Evolutionary conservation across 2,329 filamentous ascomycete genomes (phyloP).

Genomic region (Sarocladium kiliense): DNA sequence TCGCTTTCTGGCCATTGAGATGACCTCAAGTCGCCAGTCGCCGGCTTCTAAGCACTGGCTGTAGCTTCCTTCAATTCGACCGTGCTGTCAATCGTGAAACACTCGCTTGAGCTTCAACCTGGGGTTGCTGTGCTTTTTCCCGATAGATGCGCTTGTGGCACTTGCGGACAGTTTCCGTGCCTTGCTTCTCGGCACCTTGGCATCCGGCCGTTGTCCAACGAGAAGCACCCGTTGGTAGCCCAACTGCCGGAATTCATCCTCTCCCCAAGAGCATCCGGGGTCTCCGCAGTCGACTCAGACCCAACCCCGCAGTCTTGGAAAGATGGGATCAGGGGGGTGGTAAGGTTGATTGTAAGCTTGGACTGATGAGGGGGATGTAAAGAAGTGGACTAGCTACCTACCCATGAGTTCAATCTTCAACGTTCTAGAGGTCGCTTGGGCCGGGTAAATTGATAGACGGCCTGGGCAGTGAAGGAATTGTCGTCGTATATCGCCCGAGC

Average conservation of each 20-base stretch:
- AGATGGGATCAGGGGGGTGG: background rate
- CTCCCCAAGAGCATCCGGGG: background rate
- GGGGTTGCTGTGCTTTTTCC: too few species aligned
- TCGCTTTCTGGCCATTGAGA: too few species aligned
- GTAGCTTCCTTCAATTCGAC: too few species aligned
- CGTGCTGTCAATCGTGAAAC: too few species aligned
- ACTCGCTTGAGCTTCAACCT: too few species aligned
- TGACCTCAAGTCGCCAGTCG: too few species aligned
- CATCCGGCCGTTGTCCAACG: background rate
- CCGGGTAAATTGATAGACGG: background rate
- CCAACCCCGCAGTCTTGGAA: background rate
- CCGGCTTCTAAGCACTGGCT: too few species aligned
- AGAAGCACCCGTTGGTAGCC: background rate
- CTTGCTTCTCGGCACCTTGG: background rate
- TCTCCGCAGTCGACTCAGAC: background rate
- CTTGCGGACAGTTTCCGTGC: background rate
- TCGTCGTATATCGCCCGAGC: background rate
- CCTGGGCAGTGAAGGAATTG: background rate
- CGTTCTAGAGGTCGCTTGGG: background rate
- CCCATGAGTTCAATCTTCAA: background rate
- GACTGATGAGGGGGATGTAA: background rate
- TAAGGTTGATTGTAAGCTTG: background rate
- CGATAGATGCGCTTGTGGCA: background rate
- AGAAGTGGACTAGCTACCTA: background rate
- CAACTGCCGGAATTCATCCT: too few species aligned